Evolutionary conservation across 2,329 filamentous ascomycete genomes (phyloP).

Genomic region (Alternaria arborescens): DNA sequence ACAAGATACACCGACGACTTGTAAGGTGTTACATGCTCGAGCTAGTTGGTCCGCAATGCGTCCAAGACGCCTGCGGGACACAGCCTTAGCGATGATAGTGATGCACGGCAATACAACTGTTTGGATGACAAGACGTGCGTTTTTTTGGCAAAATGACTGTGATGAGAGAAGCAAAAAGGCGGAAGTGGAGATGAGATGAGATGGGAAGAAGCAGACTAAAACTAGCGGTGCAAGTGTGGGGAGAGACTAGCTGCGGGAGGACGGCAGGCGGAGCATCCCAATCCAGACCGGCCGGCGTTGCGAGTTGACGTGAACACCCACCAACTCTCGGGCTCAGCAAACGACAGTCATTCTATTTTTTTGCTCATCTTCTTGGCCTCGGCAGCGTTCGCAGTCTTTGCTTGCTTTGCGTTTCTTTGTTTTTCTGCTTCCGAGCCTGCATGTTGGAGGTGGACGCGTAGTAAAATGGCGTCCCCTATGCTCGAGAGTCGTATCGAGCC

Average conservation of each 20-base stretch:
- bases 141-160: no score
- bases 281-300: slow-evolving; percentile 12
- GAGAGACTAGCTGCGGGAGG: slow-evolving; percentile 15
- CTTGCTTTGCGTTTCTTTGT: not conserved
- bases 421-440: not conserved
- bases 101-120: not conserved
- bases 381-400: not conserved
- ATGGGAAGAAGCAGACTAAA: not conserved
- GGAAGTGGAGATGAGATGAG: not conserved
- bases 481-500: slow-evolving; percentile 49
- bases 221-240: slow-evolving; percentile 6
- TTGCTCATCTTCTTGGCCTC: not conserved
- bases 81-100: not conserved
- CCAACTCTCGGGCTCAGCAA: slow-evolving; percentile 4
- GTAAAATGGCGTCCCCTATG: slow-evolving; percentile 49
- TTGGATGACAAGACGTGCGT: not conserved
- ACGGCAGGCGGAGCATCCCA: slow-evolving; percentile 14
- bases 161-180: not conserved
- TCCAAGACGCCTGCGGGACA: not conserved
- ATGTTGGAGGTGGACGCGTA: not conserved
- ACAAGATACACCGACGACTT: not conserved
- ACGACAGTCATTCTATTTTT: slow-evolving; percentile 1
- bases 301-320: slow-evolving; percentile 3
- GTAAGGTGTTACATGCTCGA: not conserved
- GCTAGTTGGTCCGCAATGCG: not conserved